Evolutionary conservation across 1,284 basidiomycete genomes (phyloP).

Genomic region (Sporisorium graminicola): DNA sequence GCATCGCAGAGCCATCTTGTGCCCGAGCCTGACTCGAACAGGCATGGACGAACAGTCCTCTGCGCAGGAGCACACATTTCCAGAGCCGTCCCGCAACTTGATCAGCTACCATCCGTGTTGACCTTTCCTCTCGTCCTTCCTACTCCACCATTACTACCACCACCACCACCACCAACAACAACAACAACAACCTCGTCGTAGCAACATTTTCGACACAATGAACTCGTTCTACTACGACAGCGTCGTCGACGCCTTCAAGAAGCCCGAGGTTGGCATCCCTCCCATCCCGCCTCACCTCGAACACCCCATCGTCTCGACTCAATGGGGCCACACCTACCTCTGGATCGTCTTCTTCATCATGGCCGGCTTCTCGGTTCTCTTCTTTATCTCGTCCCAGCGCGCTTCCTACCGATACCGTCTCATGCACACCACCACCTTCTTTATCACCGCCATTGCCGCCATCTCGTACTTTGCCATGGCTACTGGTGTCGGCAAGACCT

Average conservation of each 20-base stretch:
- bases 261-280: slow-evolving; percentile 53
- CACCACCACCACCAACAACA: slow-evolving; percentile 3
- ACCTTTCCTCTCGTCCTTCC: background rate
- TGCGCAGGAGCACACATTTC: background rate
- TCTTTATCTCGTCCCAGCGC: slow-evolving; percentile 56
- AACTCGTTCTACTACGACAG: slow-evolving; percentile 58
- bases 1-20: background rate
- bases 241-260: slow-evolving; percentile 53
- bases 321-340: slow-evolving; percentile 56
- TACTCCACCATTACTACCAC: too few species aligned
- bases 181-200: background rate
- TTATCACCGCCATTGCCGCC: slow-evolving; percentile 57
- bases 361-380: slow-evolving; percentile 51
- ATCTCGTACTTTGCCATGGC: slow-evolving; percentile 63
- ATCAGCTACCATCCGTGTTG: background rate
- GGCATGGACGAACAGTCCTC: background rate
- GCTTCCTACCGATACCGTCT: slow-evolving; percentile 60
- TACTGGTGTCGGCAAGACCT: slow-evolving; percentile 54
- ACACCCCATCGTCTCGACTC: slow-evolving; percentile 50
- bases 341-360: slow-evolving; percentile 61
- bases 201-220: slow-evolving; percentile 14
- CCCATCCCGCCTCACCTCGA: slow-evolving; percentile 54
- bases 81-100: background rate
- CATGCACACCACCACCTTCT: slow-evolving; percentile 58
- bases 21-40: background rate